phyloP scores from a whole-genome alignment of 495 filamentous ascomycete genomes.

The Pseudoneurospora amorphoporcata region DNA sequence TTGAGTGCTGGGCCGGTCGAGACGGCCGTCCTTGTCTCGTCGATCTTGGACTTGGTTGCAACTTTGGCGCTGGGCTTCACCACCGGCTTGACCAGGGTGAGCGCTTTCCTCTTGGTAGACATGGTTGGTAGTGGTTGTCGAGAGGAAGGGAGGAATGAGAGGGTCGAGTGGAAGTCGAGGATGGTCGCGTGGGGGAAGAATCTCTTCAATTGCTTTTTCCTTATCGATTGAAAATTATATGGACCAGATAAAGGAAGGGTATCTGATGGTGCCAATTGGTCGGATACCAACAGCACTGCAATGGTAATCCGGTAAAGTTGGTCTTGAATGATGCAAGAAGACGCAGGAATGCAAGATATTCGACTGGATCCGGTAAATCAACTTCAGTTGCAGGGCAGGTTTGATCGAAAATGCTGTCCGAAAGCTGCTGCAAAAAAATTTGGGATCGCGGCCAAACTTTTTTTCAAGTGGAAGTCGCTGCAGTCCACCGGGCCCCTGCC shows the following conservation, averaged over 20 bases:
- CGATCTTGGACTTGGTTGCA: slow-evolving; percentile 51
- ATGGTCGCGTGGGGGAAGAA: neutral
- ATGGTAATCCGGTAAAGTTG: neutral
- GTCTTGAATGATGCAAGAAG: neutral
- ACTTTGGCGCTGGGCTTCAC: slow-evolving; percentile 51
- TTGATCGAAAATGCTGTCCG: neutral
- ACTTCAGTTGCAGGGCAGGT: neutral
- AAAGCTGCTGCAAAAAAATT: slow-evolving; percentile 14
- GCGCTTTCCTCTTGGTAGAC: slow-evolving; percentile 43
- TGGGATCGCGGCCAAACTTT: slow-evolving; percentile 11
- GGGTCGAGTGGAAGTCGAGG: neutral
- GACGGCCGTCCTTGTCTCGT: slow-evolving; percentile 67
- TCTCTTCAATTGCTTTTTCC: neutral
- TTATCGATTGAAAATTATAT: slow-evolving; percentile 1
- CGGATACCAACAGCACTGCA: neutral
- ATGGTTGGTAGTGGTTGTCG: slow-evolving; percentile 17
- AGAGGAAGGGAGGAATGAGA: neutral
- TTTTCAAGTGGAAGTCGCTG: neutral
- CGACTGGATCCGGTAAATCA: neutral
- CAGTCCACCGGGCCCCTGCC: neutral
- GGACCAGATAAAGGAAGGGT: neutral
- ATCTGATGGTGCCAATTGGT: neutral
- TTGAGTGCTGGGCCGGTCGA: slow-evolving; percentile 19
- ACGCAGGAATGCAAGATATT: neutral
- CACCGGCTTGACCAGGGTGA: slow-evolving; percentile 36